Evolutionary conservation across 1,284 basidiomycete species (phyloP), one percentile per base, ranked within the genome.

Genomic region (Pseudozyma sp.): DNA sequence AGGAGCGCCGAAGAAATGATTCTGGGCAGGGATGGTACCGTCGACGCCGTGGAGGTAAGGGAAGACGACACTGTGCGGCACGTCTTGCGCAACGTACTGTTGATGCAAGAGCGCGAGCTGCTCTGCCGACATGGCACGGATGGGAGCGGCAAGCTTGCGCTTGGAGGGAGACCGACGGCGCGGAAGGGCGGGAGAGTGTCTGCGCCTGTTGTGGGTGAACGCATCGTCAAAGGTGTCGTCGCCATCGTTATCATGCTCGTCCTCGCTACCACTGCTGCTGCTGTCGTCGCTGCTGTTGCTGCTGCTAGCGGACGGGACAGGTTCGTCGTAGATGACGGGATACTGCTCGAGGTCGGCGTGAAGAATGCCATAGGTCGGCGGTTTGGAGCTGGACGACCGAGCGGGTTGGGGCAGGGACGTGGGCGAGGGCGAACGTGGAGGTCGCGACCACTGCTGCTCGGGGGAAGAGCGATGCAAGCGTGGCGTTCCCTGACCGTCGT

Each of bases 1-100:
- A 2, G 80, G 76, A 0, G 75, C 81, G 24, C 72, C 60, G 50
- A 84, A 84, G 57, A 81, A 84, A 43, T 57, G 40, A 58, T 80
- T 82, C 30, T 84, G 82, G 5, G 68, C 73, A 10, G 66, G 52
- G 43, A 72, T 78, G 55, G 71, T 74, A 42, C 77, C 78, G 49
- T 81, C 80, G 43, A 81, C 80, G 40, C 82, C 81, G 54, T 84
- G 81, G 16, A 84, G 62, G 48, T 78, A 84, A 48, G 82, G 82
- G 35, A 84, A 83, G 47, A 84, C 74, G 57, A 79, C 68, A 43
- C 51, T 44, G 48, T 80, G 79, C 16, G 80, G 81, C 29, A 81
- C 80, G 29, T 84, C 82, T 24, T 72, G 67, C 3, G 52, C 39
- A 4, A 65, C 62, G 39, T 82, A 82, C 24, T 70, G 47, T 10